phyloP scores from a whole-genome alignment of 176 grass and related monocot species.

The Oryza brachyantha region DNA sequence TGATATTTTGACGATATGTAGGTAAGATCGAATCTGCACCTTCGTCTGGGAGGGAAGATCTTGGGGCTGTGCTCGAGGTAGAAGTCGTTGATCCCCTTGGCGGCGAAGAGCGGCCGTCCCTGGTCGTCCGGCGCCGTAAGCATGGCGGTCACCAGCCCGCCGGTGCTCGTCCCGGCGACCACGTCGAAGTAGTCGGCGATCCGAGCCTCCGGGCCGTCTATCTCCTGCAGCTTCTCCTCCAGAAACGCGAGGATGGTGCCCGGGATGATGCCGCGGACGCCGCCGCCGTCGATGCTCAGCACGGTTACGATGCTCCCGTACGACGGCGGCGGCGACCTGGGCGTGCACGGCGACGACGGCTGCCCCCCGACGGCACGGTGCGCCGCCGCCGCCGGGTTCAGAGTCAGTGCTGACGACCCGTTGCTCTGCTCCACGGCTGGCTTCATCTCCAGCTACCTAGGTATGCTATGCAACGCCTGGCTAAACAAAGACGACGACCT shows the following conservation, averaged over 20 bases:
- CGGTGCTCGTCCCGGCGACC: slow-evolving; percentile 69
- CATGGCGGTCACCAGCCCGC: slow-evolving; percentile 41
- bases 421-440: too few species aligned
- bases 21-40: neutral
- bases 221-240: slow-evolving; percentile 45
- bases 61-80: slow-evolving; percentile 38
- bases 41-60: slow-evolving; percentile 30
- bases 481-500: too few species aligned
- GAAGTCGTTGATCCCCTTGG: slow-evolving; percentile 43
- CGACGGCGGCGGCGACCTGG: neutral
- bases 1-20: too few species aligned
- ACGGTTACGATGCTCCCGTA: slow-evolving; percentile 37
- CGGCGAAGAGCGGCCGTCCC: slow-evolving; percentile 31
- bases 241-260: slow-evolving; percentile 49
- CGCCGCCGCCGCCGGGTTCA: neutral
- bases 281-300: slow-evolving; percentile 50
- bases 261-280: slow-evolving; percentile 51
- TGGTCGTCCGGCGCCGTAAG: slow-evolving; percentile 25
- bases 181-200: slow-evolving; percentile 80
- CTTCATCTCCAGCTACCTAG: too few species aligned
- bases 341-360: neutral
- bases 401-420: neutral
- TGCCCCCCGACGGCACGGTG: neutral
- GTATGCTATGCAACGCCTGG: too few species aligned
- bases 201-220: neutral